Percentiles rank a stretch among this genome's conserved stretches.
These are phyloP conservation scores for Suillus subaureus DNA, from an alignment of 768 basidiomycete genomes.

Conservation along the genomic window DNA sequence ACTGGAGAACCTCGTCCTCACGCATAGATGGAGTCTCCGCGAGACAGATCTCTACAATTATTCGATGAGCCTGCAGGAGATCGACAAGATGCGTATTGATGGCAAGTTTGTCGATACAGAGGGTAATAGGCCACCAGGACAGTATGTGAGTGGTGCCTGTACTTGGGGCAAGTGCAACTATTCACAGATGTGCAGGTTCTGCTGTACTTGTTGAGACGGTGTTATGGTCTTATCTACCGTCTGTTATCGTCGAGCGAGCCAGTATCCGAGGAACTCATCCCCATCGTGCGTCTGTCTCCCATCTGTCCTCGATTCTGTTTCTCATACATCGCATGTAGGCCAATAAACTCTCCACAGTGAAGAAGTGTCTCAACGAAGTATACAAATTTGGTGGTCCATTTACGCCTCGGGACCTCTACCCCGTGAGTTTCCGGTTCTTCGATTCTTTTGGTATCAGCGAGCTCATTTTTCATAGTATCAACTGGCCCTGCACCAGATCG, in stretches of 20 bases:
- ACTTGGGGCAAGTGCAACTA: not conserved
- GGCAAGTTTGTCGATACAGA: conserved; percentile 97
- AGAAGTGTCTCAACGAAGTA: conserved; percentile 96
- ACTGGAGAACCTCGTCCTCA: conserved; percentile 89
- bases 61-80: conserved; percentile 89
- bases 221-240: conserved; percentile 94
- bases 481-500: conserved; percentile 93
- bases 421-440: conserved; percentile 52
- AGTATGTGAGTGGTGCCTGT: conserved; percentile 69
- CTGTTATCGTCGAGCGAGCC: conserved; percentile 94
- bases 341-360: conserved; percentile 94
- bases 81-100: conserved; percentile 95
- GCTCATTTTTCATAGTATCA: conserved; percentile 67
- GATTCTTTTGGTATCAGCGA: conserved; percentile 11
- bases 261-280: conserved; percentile 97
- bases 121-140: conserved; percentile 88
- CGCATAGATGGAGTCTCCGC: conserved; percentile 94
- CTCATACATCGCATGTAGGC: conserved; percentile 52
- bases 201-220: conserved; percentile 89
- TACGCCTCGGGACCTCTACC: conserved; percentile 89
- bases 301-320: not conserved
- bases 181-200: conserved; percentile 60
- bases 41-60: conserved; percentile 96
- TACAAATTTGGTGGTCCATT: conserved; percentile 94
- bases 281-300: conserved; percentile 60